Evolutionary conservation across 2,329 filamentous ascomycete species (phyloP).

Genomic region (Cladosporium sp.): DNA sequence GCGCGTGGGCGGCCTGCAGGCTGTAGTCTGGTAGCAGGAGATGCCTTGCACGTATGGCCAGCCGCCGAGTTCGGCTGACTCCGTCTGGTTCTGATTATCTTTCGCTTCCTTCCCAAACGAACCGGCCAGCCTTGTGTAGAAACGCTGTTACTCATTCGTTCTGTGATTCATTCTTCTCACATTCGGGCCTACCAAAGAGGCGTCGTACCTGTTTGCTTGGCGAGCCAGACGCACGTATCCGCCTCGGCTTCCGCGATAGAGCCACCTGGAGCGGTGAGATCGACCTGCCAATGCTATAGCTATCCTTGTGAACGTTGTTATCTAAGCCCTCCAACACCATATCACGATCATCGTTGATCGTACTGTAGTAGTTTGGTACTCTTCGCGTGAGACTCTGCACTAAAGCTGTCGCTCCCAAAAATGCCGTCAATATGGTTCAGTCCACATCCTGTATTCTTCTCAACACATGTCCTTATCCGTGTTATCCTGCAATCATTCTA

Average conservation of each 20-base stretch:
- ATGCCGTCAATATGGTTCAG: neutral
- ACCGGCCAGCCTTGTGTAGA: neutral
- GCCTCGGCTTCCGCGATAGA: conserved; percentile 8
- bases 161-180: neutral
- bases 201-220: conserved; percentile 8
- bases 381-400: conserved; percentile 1
- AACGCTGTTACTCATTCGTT: neutral
- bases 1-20: neutral
- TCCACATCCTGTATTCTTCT: neutral
- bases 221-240: neutral
- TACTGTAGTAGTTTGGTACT: neutral
- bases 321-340: neutral
- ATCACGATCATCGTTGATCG: conserved; percentile 3
- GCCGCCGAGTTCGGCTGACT: neutral
- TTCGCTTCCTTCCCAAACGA: neutral
- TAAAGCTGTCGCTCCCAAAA: neutral
- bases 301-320: neutral
- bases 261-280: conserved; percentile 8
- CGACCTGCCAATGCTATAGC: neutral
- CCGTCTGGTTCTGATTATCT: neutral
- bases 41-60: neutral
- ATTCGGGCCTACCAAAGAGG: conserved; percentile 5
- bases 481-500: neutral
- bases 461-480: neutral
- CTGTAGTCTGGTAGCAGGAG: no score